Base-by-base conservation (phyloP, 2,329 filamentous ascomycete genomes). In the Aspergillus uvarum region DNA sequence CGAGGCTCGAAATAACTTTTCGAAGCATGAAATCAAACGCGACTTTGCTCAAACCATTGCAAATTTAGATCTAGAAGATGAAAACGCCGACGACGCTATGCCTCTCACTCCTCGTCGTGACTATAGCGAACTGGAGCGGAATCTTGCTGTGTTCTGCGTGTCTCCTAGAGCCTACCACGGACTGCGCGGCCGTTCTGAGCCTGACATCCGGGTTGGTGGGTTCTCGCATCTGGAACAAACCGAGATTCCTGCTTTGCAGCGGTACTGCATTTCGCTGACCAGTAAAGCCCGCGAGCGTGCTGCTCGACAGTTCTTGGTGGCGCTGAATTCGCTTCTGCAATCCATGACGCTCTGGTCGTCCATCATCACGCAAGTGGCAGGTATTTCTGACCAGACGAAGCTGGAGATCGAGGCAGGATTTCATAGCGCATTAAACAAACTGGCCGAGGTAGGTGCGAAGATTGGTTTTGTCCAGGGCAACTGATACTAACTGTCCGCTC, bases 121-220 rank as follows among this genome's bases (percentile, higher is more conserved):
- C 65, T 89, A 89, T 55, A 79, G 84, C 0, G 72, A 84, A 48
- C 79, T 88, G 7, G 85, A 83, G 0, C 71, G 71, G 8, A 78
- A 76, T 0, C 75, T 90, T 0, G 82, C 85, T 0, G 86, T 89
- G 1, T 90, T 88, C 67, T 89, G 86, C 62, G 83, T 89, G 16
- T 87, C 84, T 59, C 84, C 83, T 51, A 77, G 83, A 49, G 86
- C 82, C 0, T 89, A 87, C 56, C 86, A 89, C 65, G 85, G 86
- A 65, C 72, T 89, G n/a, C 76, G 78, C 44, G 84, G 83, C 1
- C 79, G 83, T 3, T 68, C 88, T 8, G 69, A 76, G 55, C 82
- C 83, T 48, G 86, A 89, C 56, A 73, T 76, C 1, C 65, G 74
- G 11, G 77, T 85, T 2, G 72, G 78, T 12, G 85, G 86, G 0